A percentile compares a stretch with the other conserved stretches of the same genome.
phyloP scores from a whole-genome alignment of 139 green algal genomes.

The Chlamydomonas sp. region DNA sequence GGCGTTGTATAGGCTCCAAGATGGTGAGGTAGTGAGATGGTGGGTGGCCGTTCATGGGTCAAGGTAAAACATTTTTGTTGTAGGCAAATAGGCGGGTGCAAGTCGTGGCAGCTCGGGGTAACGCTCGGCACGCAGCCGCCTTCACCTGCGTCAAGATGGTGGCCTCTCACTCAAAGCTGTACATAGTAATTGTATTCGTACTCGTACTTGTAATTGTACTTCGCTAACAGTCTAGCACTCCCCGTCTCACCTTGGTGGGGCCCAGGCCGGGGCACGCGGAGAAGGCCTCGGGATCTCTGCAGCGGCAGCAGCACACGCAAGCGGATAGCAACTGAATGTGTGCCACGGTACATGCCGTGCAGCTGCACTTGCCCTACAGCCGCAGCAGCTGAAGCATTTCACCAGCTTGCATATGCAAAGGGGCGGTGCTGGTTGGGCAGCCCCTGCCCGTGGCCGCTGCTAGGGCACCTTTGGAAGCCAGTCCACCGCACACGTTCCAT shows the following conservation, averaged over 20 bases:
- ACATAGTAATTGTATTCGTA: background rate
- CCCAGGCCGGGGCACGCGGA: conserved; percentile 85
- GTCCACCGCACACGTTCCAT: too few relatives aligned
- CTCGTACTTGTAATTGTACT: background rate
- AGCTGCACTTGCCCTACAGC: too few relatives aligned
- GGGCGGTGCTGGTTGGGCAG: too few relatives aligned
- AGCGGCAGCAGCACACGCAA: conserved; percentile 43
- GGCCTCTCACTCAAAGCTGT: background rate
- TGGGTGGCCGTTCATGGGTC: background rate
- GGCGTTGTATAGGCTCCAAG: background rate
- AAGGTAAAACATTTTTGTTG: too few relatives aligned
- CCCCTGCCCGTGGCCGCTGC: too few relatives aligned
- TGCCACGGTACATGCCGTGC: background rate
- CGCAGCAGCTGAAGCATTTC: too few relatives aligned
- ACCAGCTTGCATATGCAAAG: too few relatives aligned
- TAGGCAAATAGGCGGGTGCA: too few relatives aligned
- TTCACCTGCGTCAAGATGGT: background rate
- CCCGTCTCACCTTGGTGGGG: conserved; percentile 81
- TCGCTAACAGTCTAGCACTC: background rate
- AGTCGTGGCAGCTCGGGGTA: too few relatives aligned
- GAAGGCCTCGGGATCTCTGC: conserved; percentile 66
- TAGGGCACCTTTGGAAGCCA: too few relatives aligned
- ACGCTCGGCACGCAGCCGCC: too few relatives aligned
- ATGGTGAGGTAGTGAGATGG: background rate
- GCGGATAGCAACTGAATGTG: conserved; percentile 25